Percentiles rank a stretch among this genome's conserved stretches.
These are phyloP conservation scores for Coemansia aciculifera DNA, from an alignment of 192 early-diverging fungal genomes.

Conservation along the genomic window DNA sequence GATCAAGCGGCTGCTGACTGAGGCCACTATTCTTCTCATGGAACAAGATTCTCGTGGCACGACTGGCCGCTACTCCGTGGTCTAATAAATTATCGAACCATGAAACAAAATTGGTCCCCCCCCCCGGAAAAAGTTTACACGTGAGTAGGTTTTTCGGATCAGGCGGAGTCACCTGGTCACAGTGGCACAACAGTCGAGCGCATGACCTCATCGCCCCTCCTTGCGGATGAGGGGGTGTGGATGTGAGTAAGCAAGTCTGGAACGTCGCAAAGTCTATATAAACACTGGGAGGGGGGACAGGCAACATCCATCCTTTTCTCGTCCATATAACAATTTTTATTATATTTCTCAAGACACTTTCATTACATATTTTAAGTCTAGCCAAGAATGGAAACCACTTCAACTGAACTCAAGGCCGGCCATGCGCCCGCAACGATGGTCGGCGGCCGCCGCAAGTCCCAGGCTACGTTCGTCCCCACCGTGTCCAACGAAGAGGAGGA, in stretches of 20 bases:
- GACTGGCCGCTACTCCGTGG: conserved; percentile 49
- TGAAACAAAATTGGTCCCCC: too few species aligned
- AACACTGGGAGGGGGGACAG: too few species aligned
- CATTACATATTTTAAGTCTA: background rate
- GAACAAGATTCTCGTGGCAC: conserved; percentile 65
- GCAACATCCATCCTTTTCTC: background rate
- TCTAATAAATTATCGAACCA: conserved; percentile 2
- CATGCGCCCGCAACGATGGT: conserved; percentile 23
- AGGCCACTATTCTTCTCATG: conserved; percentile 75
- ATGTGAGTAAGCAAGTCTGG: conserved; percentile 1
- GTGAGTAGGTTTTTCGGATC: background rate
- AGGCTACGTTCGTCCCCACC: conserved; percentile 3
- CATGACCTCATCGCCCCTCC: background rate
- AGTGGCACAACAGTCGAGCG: background rate
- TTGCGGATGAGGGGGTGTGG: conserved; percentile 9
- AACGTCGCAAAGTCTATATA: background rate
- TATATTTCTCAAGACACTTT: background rate
- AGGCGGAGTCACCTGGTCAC: background rate
- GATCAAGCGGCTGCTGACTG: conserved; percentile 87
- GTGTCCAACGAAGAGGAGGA: conserved; percentile 15
- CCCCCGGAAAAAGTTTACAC: background rate
- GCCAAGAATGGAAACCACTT: background rate
- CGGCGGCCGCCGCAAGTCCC: conserved; percentile 44
- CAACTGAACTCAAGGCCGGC: conserved; percentile 11
- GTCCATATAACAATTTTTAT: background rate